phyloP scores from a whole-genome alignment of 768 basidiomycete genomes.

The Rhodotorula graminis region DNA sequence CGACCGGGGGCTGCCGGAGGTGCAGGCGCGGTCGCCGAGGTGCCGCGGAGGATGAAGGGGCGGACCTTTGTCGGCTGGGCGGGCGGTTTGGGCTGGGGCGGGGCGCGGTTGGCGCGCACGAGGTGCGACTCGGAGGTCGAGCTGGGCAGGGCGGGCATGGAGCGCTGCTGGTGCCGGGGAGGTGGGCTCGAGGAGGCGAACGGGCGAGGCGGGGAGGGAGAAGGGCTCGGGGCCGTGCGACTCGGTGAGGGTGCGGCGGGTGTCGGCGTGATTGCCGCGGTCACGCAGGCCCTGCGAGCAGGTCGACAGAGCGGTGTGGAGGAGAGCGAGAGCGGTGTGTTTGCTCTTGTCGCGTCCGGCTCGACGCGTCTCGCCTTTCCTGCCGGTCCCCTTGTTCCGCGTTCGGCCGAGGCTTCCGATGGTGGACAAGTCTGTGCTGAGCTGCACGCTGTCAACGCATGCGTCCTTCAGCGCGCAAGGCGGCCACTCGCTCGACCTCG shows the following conservation, averaged over 20 bases:
- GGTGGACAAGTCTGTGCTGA: too few relatives aligned
- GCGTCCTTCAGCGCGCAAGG: too few relatives aligned
- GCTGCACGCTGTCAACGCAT: too few relatives aligned
- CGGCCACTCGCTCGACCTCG: too few relatives aligned
- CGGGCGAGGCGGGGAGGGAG: background rate
- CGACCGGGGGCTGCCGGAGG: background rate
- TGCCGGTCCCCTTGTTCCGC: too few relatives aligned
- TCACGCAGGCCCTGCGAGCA: too few relatives aligned
- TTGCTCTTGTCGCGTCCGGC: too few relatives aligned
- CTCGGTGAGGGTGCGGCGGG: background rate
- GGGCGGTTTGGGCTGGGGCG: background rate
- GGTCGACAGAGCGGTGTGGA: too few relatives aligned
- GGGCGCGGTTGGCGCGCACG: background rate
- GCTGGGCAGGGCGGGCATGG: background rate
- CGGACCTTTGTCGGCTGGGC: background rate
- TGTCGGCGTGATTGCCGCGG: too few relatives aligned
- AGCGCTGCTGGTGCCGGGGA: background rate
- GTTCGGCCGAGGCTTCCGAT: too few relatives aligned
- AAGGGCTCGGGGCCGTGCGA: background rate
- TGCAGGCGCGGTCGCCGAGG: background rate
- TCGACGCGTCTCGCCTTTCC: too few relatives aligned
- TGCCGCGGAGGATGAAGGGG: conserved; percentile 3
- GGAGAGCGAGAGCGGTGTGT: too few relatives aligned
- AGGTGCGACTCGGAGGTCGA: background rate
- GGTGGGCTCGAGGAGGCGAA: background rate